These are phyloP conservation scores for Boletus sp. DNA, from an alignment of 1,284 basidiomycete genomes.

Conservation along the genomic window DNA sequence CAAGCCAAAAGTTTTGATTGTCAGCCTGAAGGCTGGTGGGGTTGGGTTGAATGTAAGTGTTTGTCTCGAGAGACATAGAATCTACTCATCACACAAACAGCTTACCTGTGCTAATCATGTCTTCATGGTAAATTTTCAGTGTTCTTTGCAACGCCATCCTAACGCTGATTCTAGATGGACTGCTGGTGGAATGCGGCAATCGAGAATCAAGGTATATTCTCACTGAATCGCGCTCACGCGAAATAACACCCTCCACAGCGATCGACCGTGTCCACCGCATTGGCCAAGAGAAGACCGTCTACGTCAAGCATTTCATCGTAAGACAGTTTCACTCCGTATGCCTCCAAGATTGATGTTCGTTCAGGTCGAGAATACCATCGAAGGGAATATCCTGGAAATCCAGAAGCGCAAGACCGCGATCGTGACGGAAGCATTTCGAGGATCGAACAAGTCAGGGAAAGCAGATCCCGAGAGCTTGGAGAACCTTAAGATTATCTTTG, in stretches of 20 bases:
- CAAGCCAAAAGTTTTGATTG: conserved; percentile 76
- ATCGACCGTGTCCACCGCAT: conserved; percentile 80
- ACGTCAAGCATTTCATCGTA: conserved; percentile 89
- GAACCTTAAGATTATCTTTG: conserved; percentile 45
- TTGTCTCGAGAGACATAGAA: neutral
- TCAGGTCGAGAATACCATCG: conserved; percentile 69
- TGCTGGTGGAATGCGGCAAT: conserved; percentile 94
- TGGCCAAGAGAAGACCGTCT: conserved; percentile 81
- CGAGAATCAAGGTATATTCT: conserved; percentile 76
- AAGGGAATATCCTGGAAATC: conserved; percentile 81
- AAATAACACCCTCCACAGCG: conserved; percentile 39
- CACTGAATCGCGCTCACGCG: conserved; percentile 9
- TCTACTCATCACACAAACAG: conserved; percentile 35
- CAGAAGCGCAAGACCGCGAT: conserved; percentile 87
- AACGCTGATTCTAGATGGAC: conserved; percentile 66
- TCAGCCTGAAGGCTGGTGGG: conserved; percentile 92
- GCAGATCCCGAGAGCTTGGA: conserved; percentile 67
- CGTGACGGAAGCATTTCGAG: conserved; percentile 74
- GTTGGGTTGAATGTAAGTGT: conserved; percentile 78
- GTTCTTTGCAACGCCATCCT: neutral
- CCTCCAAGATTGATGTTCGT: conserved; percentile 6
- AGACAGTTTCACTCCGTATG: conserved; percentile 26
- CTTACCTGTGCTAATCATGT: conserved; percentile 78
- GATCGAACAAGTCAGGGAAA: conserved; percentile 36
- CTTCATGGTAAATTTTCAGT: conserved; percentile 61